These are phyloP conservation scores for Phoma sp. DNA, from an alignment of 2,329 filamentous ascomycete species.

Conservation along the genomic window DNA sequence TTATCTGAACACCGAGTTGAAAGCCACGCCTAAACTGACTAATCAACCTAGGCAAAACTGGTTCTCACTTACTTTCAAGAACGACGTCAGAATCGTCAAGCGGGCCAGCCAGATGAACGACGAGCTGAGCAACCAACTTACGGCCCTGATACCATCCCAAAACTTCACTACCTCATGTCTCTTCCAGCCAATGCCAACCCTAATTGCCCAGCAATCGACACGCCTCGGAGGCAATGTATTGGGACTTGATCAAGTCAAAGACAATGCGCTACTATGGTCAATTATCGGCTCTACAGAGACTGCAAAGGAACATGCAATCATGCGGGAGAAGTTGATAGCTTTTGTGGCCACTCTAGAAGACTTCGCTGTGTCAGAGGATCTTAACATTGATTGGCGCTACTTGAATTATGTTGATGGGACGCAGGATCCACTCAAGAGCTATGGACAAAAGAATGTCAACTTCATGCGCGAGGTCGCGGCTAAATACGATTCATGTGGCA, in stretches of 20 bases:
- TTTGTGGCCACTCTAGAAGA: slow-evolving; percentile 17
- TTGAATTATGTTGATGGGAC: slow-evolving; percentile 45
- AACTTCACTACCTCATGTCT: slow-evolving; percentile 14
- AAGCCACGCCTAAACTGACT: neutral
- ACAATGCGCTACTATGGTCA: slow-evolving; percentile 23
- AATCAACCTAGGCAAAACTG: slow-evolving; percentile 16
- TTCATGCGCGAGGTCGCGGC: slow-evolving; percentile 20
- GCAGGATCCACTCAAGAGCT: slow-evolving; percentile 38
- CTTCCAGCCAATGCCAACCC: slow-evolving; percentile 19
- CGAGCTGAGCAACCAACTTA: slow-evolving; percentile 41
- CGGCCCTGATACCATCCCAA: slow-evolving; percentile 1
- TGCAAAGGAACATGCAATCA: slow-evolving; percentile 24
- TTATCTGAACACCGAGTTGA: too few species aligned
- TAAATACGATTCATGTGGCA: slow-evolving; percentile 31
- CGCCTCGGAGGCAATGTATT: slow-evolving; percentile 15
- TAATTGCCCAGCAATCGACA: slow-evolving; percentile 7
- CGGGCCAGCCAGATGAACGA: slow-evolving; percentile 49
- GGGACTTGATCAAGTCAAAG: slow-evolving; percentile 23
- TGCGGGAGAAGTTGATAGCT: slow-evolving; percentile 4
- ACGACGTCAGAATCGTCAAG: slow-evolving; percentile 40
- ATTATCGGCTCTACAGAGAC: slow-evolving; percentile 8
- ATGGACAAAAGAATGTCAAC: slow-evolving; percentile 21
- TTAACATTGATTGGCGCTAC: slow-evolving; percentile 29
- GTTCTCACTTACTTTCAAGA: slow-evolving; percentile 34
- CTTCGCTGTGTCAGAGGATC: slow-evolving; percentile 24